Evolutionary conservation across 164 flowering plant species (phyloP).

Genomic region (Cinnamomum micranthum): DNA sequence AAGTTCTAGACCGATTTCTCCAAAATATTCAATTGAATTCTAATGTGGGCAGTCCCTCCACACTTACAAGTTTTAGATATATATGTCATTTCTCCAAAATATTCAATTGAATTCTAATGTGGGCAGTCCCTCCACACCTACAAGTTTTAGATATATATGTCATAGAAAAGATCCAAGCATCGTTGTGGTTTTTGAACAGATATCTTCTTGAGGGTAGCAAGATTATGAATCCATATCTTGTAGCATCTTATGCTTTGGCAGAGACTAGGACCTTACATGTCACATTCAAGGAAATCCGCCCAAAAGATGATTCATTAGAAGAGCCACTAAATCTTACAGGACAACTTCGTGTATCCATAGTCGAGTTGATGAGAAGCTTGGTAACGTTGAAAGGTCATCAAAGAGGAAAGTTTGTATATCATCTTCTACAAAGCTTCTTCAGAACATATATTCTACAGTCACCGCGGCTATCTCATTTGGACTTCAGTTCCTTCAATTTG

Average conservation of each 20-base stretch:
- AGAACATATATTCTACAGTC: slow-evolving; percentile 43
- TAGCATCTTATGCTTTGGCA: slow-evolving; percentile 36
- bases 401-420: slow-evolving; percentile 26
- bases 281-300: slow-evolving; percentile 23
- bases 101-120: too few relatives aligned
- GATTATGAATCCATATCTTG: slow-evolving; percentile 51
- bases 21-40: too few relatives aligned
- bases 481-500: slow-evolving; percentile 11
- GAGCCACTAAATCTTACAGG: slow-evolving; percentile 33
- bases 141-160: too few relatives aligned
- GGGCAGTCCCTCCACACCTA: too few relatives aligned
- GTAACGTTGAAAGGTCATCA: slow-evolving; percentile 34
- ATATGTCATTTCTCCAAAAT: too few relatives aligned
- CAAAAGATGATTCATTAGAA: slow-evolving; percentile 1
- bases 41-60: too few relatives aligned
- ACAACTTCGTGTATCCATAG: slow-evolving; percentile 37
- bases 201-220: slow-evolving; percentile 58
- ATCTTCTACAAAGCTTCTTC: slow-evolving; percentile 27
- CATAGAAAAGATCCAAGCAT: neutral
- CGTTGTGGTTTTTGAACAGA: slow-evolving; percentile 16
- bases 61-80: too few relatives aligned
- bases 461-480: slow-evolving; percentile 27
- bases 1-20: too few relatives aligned
- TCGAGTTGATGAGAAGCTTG: slow-evolving; percentile 34
- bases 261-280: slow-evolving; percentile 48